A percentile compares a stretch with the other conserved stretches of the same genome.
Conservation (phyloP, 129 eudicot species). For the Lactuca saligna region DNA sequence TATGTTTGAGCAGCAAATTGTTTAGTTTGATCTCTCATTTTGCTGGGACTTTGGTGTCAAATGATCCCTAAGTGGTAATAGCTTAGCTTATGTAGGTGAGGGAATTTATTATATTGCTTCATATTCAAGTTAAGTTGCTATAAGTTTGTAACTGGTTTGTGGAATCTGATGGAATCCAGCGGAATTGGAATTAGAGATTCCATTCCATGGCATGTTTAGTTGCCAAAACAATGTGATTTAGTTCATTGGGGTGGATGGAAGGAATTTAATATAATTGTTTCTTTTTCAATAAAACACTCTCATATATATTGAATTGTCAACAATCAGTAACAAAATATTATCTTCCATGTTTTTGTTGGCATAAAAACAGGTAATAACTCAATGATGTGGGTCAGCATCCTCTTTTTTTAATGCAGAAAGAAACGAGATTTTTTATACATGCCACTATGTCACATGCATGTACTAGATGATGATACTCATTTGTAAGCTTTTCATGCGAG, state of each 20-base stretch:
- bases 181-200: background rate
- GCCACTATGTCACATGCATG: no score
- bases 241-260: no score
- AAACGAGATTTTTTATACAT: no score
- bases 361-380: slow-evolving; percentile 79
- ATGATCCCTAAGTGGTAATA: slow-evolving; percentile 95
- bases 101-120: slow-evolving; percentile 28
- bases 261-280: no score
- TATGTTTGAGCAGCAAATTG: slow-evolving; percentile 73
- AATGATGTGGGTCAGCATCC: slow-evolving; percentile 99
- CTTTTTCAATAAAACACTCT: no score
- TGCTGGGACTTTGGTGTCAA: slow-evolving; percentile 96
- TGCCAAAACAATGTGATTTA: no score
- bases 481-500: no score
- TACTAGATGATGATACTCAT: no score
- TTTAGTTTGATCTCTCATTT: slow-evolving; percentile 93
- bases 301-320: no score
- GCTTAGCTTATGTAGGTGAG: slow-evolving; percentile 93
- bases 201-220: background rate
- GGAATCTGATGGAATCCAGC: no score
- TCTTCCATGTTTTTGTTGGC: slow-evolving; percentile 12
- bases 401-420: no score
- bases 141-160: background rate
- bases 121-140: slow-evolving; percentile 4
- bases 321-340: no score